Percentiles rank a stretch among this genome's conserved stretches.
These are phyloP conservation scores for Metschnikowia matae DNA, from an alignment of 805 yeast species.

Conservation along the genomic window DNA sequence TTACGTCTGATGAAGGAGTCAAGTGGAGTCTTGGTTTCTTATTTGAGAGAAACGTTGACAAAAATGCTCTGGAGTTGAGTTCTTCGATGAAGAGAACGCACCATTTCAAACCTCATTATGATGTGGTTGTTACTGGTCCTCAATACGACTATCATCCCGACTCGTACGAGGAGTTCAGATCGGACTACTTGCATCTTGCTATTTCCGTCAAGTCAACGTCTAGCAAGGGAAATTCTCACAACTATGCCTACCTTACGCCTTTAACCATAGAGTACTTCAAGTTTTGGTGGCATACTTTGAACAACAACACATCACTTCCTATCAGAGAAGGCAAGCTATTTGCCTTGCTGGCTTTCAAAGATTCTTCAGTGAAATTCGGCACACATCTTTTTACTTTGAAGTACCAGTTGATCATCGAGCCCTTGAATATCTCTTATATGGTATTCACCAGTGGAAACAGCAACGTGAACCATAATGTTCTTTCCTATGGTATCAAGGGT, in stretches of 20 bases:
- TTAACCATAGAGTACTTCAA: conserved; percentile 36
- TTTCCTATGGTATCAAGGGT: conserved; percentile 39
- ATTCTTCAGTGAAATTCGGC: conserved; percentile 33
- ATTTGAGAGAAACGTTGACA: conserved; percentile 59
- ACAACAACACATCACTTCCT: conserved; percentile 32
- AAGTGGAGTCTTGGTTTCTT: conserved; percentile 73
- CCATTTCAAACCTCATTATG: conserved; percentile 59
- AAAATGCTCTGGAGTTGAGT: conserved; percentile 27
- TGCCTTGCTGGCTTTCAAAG: conserved; percentile 14
- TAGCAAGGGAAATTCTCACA: conserved; percentile 26
- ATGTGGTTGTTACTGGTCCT: conserved; percentile 58
- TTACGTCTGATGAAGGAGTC: conserved; percentile 57
- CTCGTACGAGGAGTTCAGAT: conserved; percentile 75
- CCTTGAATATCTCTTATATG: conserved; percentile 35
- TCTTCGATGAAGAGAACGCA: conserved; percentile 41
- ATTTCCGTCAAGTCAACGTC: conserved; percentile 36
- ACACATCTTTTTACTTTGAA: conserved; percentile 39
- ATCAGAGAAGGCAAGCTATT: conserved; percentile 35
- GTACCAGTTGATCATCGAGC: conserved; percentile 38
- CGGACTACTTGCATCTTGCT: conserved; percentile 68
- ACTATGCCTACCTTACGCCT: conserved; percentile 38
- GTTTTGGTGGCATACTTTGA: conserved; percentile 40
- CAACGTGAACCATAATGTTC: conserved; percentile 21
- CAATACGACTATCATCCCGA: conserved; percentile 58
- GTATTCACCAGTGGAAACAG: conserved; percentile 27